phyloP scores from a whole-genome alignment of 208 protist species.

The Leishmania tropica region DNA sequence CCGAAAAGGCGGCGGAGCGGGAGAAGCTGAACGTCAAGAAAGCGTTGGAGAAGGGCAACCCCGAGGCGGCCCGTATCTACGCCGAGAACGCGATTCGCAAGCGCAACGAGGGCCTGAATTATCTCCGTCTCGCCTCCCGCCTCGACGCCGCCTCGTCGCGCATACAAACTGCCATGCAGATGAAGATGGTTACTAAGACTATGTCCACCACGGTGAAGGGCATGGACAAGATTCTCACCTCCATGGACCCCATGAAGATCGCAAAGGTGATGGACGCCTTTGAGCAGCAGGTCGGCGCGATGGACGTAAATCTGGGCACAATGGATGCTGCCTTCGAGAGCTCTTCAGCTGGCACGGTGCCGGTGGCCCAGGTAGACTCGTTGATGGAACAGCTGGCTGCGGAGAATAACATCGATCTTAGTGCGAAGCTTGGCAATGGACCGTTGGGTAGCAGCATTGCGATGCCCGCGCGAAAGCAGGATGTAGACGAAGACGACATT shows the following conservation, averaged over 20 bases:
- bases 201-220: constrained; percentile 95
- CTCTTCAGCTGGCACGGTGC: constrained; percentile 87
- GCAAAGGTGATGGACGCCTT: constrained; percentile 97
- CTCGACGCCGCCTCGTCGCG: constrained; percentile 96
- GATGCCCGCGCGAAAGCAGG: constrained; percentile 24
- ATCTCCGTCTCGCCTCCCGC: constrained; percentile 94
- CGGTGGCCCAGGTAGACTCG: constrained; percentile 88
- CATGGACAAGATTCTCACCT: constrained; percentile 94
- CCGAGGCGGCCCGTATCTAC: constrained; percentile 98
- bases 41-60: constrained; percentile 97
- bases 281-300: constrained; percentile 95
- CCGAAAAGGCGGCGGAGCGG: constrained; percentile 94
- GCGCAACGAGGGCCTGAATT: constrained; percentile 96
- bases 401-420: constrained; percentile 94
- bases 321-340: constrained; percentile 94
- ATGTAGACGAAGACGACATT: constrained; percentile 68
- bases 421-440: constrained; percentile 48
- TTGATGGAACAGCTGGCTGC: constrained; percentile 95
- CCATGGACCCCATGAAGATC: constrained; percentile 94
- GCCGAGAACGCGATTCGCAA: constrained; percentile 98
- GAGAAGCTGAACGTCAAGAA: constrained; percentile 93
- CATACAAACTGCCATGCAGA: constrained; percentile 95
- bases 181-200: constrained; percentile 89
- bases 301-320: constrained; percentile 94
- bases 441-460: constrained; percentile 35